Evolutionary conservation across 306 rosid species (phyloP), one percentile per base, ranked within the genome.

Genomic region (Acacia crassicarpa): DNA sequence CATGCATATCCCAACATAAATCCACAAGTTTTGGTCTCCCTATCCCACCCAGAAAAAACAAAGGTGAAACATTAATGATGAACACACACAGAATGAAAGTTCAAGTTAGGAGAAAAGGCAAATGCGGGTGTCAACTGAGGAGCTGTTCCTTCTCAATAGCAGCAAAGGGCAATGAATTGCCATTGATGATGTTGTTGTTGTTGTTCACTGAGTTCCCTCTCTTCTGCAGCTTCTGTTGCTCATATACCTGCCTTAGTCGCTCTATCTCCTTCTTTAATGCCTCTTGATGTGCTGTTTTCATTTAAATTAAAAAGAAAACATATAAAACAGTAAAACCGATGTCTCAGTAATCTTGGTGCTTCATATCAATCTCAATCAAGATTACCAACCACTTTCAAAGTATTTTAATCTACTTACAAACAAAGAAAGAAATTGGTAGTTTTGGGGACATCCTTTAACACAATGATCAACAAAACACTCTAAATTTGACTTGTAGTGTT

Each of bases 211-310:
- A 33, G 58, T 77, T 85, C 3, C 72, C 76, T 89, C 89, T 89
- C 88, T 89, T 93, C 53, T 90, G 87, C 27, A 89, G 80, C 75
- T 80, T 90, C 67, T 95, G 99, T 32, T 93, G 98, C 76, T 92
- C 92, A 75, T 95, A 93, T 32, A 95, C 88, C 62, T 95, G 94
- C 84, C 98, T 93, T 30, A 95, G 79, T 72, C 98, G 91, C 86
- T 93, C 98, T 82, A 95, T 93, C 83, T 93, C 99, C 84, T 89
- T 92, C 91, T 90, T 95, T 9, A 95, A 32, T 81, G 99, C 97
- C 69, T 93, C 94, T 90, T 95, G 98, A 80, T 95, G 98, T 86
- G 98, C 99, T 95, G 88, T 35, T 27, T 65, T 16, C 2, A 56
- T 56, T 56, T n/a, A 9, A 22, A 8, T 16, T 8, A 56, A 17